phyloP scores from a whole-genome alignment of 805 yeast genomes.

The Yarrowia osloensis region DNA sequence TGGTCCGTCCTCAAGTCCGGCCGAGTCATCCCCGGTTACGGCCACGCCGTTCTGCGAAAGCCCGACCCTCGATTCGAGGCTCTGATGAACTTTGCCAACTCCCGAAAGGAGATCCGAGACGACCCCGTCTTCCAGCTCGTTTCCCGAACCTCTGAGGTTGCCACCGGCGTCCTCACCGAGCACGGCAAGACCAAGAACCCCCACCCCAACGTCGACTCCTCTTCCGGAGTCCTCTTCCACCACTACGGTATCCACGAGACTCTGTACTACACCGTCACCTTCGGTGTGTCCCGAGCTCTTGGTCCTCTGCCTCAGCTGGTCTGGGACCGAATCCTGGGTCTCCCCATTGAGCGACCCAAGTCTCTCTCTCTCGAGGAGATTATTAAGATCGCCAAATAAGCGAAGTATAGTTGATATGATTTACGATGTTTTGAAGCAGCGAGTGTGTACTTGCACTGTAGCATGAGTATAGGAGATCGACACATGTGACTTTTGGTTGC shows the following conservation, averaged over 20 bases:
- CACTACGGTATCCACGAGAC: constrained; percentile 83
- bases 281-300: constrained; percentile 84
- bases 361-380: constrained; percentile 93
- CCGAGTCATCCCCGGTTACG: constrained; percentile 87
- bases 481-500: too few relatives aligned
- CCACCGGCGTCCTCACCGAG: constrained; percentile 75
- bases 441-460: too few relatives aligned
- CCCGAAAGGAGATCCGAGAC: constrained; percentile 50
- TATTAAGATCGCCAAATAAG: constrained; percentile 61
- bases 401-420: constrained; percentile 21
- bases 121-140: constrained; percentile 78
- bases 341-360: constrained; percentile 86
- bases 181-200: constrained; percentile 93
- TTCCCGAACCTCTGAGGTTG: constrained; percentile 74
- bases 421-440: not conserved
- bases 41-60: constrained; percentile 85
- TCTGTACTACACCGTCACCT: constrained; percentile 80
- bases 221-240: constrained; percentile 81
- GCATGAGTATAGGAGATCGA: too few relatives aligned
- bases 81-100: constrained; percentile 77
- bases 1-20: constrained; percentile 80
- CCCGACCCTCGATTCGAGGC: constrained; percentile 88
- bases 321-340: constrained; percentile 79
- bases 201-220: constrained; percentile 90
- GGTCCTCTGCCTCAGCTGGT: constrained; percentile 86